Percentiles rank a stretch among this genome's conserved stretches.
Conservation (phyloP, 441 rosid genomes). For the Jatropha podagrica region DNA sequence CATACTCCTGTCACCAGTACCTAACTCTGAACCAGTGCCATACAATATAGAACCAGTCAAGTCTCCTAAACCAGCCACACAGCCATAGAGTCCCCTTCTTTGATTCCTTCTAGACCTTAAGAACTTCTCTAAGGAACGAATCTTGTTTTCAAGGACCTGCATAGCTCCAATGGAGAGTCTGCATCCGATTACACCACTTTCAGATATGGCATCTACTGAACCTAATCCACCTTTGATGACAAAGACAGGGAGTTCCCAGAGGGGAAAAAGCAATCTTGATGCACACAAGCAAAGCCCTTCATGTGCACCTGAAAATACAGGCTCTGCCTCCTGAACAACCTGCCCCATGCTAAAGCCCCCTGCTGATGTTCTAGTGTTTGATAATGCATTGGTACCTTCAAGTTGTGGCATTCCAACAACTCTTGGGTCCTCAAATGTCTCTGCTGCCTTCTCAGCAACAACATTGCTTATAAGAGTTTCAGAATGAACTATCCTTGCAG, state of each 20-base stretch:
- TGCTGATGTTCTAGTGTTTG: constrained; percentile 75
- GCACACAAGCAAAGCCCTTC: constrained; percentile 96
- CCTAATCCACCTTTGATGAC: constrained; percentile 48
- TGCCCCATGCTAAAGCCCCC: constrained; percentile 99
- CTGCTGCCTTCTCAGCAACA: constrained; percentile 93
- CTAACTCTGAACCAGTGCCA: constrained; percentile 67
- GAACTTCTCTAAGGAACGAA: constrained; percentile 85
- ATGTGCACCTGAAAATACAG: constrained; percentile 91
- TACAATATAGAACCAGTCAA: constrained; percentile 86
- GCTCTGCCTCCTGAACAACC: constrained; percentile 98
- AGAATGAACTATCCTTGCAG: constrained; percentile 80
- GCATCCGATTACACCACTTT: constrained; percentile 60
- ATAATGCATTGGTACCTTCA: constrained; percentile 72
- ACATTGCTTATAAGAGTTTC: constrained; percentile 72
- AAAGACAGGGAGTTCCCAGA: constrained; percentile 94
- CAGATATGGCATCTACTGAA: constrained; percentile 42
- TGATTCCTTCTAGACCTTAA: constrained; percentile 88
- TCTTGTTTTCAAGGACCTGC: constrained; percentile 80
- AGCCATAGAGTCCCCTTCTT: constrained; percentile 95
- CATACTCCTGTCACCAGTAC: constrained; percentile 66
- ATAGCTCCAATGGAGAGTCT: constrained; percentile 80
- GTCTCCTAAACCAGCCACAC: constrained; percentile 91
- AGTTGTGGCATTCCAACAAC: constrained; percentile 95
- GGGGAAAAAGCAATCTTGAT: constrained; percentile 83
- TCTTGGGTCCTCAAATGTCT: constrained; percentile 95